Evolutionary conservation across 2,329 filamentous ascomycete species (phyloP).

Genomic region (Aspergillus sp.): DNA sequence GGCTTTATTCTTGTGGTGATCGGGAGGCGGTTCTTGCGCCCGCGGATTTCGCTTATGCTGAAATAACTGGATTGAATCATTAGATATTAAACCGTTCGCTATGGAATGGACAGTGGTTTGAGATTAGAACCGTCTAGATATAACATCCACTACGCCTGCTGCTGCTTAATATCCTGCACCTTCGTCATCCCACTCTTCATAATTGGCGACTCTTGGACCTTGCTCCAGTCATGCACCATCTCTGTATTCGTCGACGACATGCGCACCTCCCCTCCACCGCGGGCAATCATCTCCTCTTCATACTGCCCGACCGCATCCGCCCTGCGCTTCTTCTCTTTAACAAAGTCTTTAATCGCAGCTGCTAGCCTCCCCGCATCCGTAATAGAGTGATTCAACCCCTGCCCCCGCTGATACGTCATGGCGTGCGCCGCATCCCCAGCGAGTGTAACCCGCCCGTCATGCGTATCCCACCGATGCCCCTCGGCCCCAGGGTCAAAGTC

Average conservation of each 20-base stretch:
- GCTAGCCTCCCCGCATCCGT: constrained; percentile 25
- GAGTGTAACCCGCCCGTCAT: constrained; percentile 43
- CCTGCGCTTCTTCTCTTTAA: constrained; percentile 9
- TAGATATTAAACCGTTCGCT: not conserved
- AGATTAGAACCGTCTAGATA: too few species aligned
- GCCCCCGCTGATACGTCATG: constrained; percentile 58
- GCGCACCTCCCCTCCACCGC: constrained; percentile 46
- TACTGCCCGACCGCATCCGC: constrained; percentile 24
- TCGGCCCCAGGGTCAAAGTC: constrained; percentile 17
- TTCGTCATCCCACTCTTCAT: constrained; percentile 15
- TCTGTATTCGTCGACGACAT: constrained; percentile 45
- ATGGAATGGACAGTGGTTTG: too few species aligned
- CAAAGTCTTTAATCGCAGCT: constrained; percentile 15
- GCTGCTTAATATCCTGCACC: not conserved
- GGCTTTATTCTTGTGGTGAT: constrained; percentile 47
- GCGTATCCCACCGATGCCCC: constrained; percentile 21
- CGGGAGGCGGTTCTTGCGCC: constrained; percentile 41
- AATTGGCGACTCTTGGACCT: constrained; percentile 21
- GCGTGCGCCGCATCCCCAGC: constrained; percentile 63
- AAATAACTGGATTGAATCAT: constrained; percentile 4
- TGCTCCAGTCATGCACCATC: constrained; percentile 48
- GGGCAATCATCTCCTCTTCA: constrained; percentile 40
- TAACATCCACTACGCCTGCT: too few species aligned
- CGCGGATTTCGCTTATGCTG: constrained; percentile 43
- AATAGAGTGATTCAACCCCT: constrained; percentile 57